Evolutionary conservation across 169 alveolate species (phyloP), one percentile per base, ranked within the genome.

Genomic region (Babesia divergens): DNA sequence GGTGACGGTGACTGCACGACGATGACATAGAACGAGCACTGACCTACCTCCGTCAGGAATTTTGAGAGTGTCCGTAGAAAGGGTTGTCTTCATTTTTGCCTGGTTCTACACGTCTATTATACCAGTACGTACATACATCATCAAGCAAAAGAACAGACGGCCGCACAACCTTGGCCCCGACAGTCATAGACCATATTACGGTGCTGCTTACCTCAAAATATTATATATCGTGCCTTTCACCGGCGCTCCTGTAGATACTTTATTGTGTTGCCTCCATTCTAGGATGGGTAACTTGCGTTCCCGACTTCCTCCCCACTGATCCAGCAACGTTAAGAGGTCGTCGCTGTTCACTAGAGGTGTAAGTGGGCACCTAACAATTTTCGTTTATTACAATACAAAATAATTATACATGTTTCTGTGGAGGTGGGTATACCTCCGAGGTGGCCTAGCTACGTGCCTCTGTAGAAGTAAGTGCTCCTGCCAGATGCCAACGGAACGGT

Each of bases 1-100:
- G 40, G 92, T 83, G 34, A 98, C 97, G 28, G 92, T 86, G 65
- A 96, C 98, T 80, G 65, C 37, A 46, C 6, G 6, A 13, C 24
- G 72, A 28, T 38, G 35, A 38, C 28, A 20, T 0, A 18, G 38
- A 9, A 5, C 22, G 28, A 31, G 4, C 24, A 7, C 26, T 16
- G 24, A 26, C 81, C 51, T 67, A 85, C 92, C 92, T 77, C 88
- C 92, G 14, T 84, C 90, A 18, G 92, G 92, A 35, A 86, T 77
- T 31, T 51, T 71, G 34, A 86, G 74, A 14, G 70, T 80, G 35
- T 86, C 86, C 22, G 92, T 56, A 16, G 92, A 74, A 31, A 70
- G 75, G 20, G 68, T 74, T 54, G 90, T 82, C 84, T 86, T 86
- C 92, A 86, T 86, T 51, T 82, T 86, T 5, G 65, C 44, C 37